These are phyloP conservation scores for Colletotrichum sp. DNA, from an alignment of 2,329 filamentous ascomycete genomes.

Conservation along the genomic window DNA sequence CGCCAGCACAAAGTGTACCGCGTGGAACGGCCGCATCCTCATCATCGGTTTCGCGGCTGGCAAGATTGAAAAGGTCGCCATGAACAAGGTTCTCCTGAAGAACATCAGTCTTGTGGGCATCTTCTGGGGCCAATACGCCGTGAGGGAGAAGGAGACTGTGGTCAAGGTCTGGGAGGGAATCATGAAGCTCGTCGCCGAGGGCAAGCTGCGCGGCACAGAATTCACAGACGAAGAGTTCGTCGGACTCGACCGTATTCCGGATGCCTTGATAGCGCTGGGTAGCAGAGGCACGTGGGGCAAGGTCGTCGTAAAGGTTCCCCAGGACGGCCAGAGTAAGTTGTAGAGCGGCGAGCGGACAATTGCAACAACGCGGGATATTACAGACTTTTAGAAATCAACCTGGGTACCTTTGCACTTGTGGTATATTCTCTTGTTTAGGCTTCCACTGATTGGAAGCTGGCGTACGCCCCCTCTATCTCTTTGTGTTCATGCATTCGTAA, in stretches of 20 bases:
- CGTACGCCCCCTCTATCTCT: not conserved
- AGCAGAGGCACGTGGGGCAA: conserved; percentile 92
- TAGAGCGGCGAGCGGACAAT: conserved; percentile 30
- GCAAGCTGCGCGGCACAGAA: conserved; percentile 82
- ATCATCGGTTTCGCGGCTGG: conserved; percentile 77
- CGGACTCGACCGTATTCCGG: conserved; percentile 79
- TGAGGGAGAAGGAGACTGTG: conserved; percentile 74
- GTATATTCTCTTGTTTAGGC: not conserved
- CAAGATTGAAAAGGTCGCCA: conserved; percentile 86
- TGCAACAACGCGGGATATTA: not conserved
- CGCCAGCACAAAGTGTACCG: conserved; percentile 85
- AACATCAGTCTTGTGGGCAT: conserved; percentile 90
- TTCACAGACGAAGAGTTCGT: conserved; percentile 84
- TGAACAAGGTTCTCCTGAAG: conserved; percentile 92
- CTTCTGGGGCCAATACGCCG: conserved; percentile 88
- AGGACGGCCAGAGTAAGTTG: conserved; percentile 65
- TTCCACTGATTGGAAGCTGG: not conserved
- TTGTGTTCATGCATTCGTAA: conserved; percentile 12
- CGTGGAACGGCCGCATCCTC: conserved; percentile 89
- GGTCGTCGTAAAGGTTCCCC: conserved; percentile 86
- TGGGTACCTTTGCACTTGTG: not conserved
- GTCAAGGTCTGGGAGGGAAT: conserved; percentile 82
- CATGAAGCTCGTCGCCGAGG: conserved; percentile 75
- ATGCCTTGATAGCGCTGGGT: conserved; percentile 78
- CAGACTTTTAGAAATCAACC: not conserved